Evolutionary conservation across 768 basidiomycete species (phyloP).

Genomic region (Dioszegia aurantiaca): DNA sequence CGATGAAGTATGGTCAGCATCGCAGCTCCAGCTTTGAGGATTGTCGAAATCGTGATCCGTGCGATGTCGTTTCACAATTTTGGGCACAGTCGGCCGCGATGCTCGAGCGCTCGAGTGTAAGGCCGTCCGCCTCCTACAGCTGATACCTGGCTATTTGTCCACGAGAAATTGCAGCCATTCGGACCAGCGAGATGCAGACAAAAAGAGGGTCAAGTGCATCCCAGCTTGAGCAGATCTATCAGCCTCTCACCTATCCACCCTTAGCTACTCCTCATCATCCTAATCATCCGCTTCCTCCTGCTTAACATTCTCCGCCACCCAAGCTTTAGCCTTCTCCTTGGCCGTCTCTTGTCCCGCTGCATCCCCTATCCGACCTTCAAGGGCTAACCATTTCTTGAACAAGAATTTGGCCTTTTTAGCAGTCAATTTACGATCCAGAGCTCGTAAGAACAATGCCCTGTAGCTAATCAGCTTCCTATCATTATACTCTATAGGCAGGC

Average conservation of each 20-base stretch:
- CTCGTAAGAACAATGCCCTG: constrained; percentile 82
- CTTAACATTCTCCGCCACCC: constrained; percentile 55
- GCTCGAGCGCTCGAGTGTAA: no score
- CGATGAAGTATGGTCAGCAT: no score
- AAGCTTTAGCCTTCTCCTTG: constrained; percentile 86
- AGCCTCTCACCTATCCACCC: not conserved
- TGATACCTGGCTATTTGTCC: no score
- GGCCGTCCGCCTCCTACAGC: no score
- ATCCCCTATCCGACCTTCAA: constrained; percentile 83
- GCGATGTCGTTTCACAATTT: no score
- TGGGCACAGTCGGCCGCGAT: no score
- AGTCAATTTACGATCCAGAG: constrained; percentile 80
- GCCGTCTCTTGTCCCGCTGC: constrained; percentile 74
- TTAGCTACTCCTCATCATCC: constrained; percentile 20
- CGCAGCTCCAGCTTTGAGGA: no score
- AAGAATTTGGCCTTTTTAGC: constrained; percentile 94
- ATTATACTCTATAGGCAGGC: not conserved
- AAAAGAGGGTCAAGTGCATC: no score
- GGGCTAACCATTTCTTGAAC: constrained; percentile 95
- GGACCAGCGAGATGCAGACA: no score
- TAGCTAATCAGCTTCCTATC: constrained; percentile 2
- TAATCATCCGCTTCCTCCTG: constrained; percentile 23
- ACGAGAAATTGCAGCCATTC: no score
- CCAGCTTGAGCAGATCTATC: no score
- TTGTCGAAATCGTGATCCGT: no score